Base-by-base conservation (phyloP, 2,329 filamentous ascomycete species). In the Xylaria sp. region DNA sequence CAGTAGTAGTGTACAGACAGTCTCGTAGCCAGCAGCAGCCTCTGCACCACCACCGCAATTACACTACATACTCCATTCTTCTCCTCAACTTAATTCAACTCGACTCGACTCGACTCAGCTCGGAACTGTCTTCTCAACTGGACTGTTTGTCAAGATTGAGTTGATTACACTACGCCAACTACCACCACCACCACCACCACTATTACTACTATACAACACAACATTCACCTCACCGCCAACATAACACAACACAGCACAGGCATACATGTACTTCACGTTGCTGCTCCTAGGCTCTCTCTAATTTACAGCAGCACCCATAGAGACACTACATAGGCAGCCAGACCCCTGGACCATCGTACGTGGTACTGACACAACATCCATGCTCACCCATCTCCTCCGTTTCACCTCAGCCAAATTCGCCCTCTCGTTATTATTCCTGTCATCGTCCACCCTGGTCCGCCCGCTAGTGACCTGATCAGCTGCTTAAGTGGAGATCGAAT, bases 331-430 rank as follows among this genome's bases (percentile, higher is more conserved):
- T 46, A 20, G 8, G 10, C 10, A 37, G 34, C 1, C 34, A 37
- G 39, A 31, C 60, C 62, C 62, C 67, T 66, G 62, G 67, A 48
- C 56, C 57, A 39, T 46, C 61, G 55, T 68, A 61, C 68, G 62
- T 69, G 65, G 68, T 70, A 66, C 70, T 66, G 68, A 64, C 31
- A 66, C 70, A 70, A 63, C 56, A 72, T 63, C 70, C 70, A 72
- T 72, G 70, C 68, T 72, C 20, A 56, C 55, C 59, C 63, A 59
- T 69, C 59, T 61, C 65, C 56, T 59, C 64, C 57, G 59, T 73
- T 73, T 65, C 63, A 68, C 65, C 34, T 71, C 65, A 64, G 34
- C 58, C 63, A 39, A 56, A 65, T 41, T 59, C 66, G 52, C 50
- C 58, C 61, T 67, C 55, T 67, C 56, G 20, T 57, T 63, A 20